Evolutionary conservation across 345 rosid genomes (phyloP).

Genomic region (Rubroshorea leprosula): DNA sequence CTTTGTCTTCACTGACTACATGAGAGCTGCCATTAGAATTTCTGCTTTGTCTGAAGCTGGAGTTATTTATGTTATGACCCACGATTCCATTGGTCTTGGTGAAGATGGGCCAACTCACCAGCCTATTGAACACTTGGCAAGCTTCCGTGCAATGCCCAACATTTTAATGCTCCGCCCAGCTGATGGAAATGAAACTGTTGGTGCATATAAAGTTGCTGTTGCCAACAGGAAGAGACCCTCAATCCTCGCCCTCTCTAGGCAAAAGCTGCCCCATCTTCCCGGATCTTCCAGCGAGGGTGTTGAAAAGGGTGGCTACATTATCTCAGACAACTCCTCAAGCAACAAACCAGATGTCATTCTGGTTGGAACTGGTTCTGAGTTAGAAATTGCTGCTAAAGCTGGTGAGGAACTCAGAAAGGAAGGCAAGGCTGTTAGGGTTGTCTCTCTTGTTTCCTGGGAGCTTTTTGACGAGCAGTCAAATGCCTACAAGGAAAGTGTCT

Average conservation of each 20-base stretch:
- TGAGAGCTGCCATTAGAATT: constrained; percentile 97
- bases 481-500: constrained; percentile 81
- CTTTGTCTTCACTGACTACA: constrained; percentile 99
- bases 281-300: constrained; percentile 95
- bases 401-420: constrained; percentile 73
- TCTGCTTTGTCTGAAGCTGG: constrained; percentile 85
- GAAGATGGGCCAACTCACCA: constrained; percentile 99
- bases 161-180: constrained; percentile 97
- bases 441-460: constrained; percentile 90
- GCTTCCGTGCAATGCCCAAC: constrained; percentile 99
- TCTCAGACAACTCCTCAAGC: constrained; percentile 82
- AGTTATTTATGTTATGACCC: constrained; percentile 99
- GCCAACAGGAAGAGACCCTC: constrained; percentile 78
- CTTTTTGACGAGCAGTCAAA: constrained; percentile 72
- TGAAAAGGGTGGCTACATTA: constrained; percentile 76
- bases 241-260: constrained; percentile 82
- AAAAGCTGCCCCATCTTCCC: constrained; percentile 80
- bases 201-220: constrained; percentile 87
- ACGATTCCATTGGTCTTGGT: constrained; percentile 98
- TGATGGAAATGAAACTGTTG: constrained; percentile 96
- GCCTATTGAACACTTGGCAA: constrained; percentile 93
- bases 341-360: constrained; percentile 91
- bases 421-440: constrained; percentile 95
- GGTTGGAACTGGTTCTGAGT: constrained; percentile 95
- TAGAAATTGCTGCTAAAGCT: constrained; percentile 85